Evolutionary conservation across 164 flowering plant species (phyloP).

Genomic region (Piper longum): DNA sequence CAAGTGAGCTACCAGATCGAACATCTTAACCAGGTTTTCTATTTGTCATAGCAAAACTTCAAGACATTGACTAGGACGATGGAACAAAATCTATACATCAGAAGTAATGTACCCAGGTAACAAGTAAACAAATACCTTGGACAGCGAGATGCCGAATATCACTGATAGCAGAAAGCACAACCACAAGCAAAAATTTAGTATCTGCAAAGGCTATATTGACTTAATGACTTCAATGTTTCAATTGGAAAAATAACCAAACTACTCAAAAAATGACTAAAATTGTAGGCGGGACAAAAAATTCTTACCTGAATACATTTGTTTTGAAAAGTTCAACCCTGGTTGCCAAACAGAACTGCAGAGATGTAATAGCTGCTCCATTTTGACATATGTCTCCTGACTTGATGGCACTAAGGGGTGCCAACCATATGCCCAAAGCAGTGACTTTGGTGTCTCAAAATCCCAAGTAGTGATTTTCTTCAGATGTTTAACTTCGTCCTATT

Average conservation of each 20-base stretch:
- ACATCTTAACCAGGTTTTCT: no score
- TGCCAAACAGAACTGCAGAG: constrained; percentile 60
- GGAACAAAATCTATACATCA: background rate
- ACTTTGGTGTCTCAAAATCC: constrained; percentile 28
- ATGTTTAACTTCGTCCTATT: constrained; percentile 23
- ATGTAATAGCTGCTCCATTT: constrained; percentile 33
- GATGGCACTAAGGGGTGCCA: constrained; percentile 84
- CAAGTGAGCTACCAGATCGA: no score
- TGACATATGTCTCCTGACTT: constrained; percentile 34
- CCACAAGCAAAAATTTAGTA: constrained; percentile 12
- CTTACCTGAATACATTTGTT: constrained; percentile 22
- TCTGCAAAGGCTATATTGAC: constrained; percentile 9
- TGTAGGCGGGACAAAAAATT: no score
- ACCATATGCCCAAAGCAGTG: constrained; percentile 79
- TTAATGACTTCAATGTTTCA: background rate
- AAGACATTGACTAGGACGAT: background rate
- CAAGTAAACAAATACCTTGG: constrained; percentile 38
- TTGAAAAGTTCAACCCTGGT: constrained; percentile 9
- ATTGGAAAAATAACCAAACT: no score
- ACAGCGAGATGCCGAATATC: constrained; percentile 56
- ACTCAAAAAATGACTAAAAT: no score
- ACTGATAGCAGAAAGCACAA: constrained; percentile 28
- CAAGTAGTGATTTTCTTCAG: constrained; percentile 17
- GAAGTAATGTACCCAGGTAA: background rate
- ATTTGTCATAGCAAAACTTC: no score